Evolutionary conservation across 495 filamentous ascomycete species (phyloP), one percentile per base, ranked within the genome.

Genomic region (Emericellopsis terricola): DNA sequence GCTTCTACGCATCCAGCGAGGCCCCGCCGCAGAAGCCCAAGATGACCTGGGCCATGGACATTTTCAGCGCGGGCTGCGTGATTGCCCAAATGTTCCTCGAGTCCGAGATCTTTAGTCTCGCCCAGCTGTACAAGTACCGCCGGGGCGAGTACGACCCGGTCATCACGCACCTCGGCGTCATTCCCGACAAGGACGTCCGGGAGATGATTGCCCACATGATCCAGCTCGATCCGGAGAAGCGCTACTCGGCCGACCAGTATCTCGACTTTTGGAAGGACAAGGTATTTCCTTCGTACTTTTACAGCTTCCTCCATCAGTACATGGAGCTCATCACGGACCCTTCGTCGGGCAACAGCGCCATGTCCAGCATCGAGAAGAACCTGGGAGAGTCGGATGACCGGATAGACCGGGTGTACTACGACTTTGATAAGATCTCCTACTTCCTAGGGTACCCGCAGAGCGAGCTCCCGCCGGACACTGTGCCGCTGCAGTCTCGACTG

Each of bases 41-140:
- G 38, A 44, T 64, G 17, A 66, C 58, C 11, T 94, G 89, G 84
- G 85, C 85, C 24, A 99, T 99, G 91, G 91, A 99, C 50, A 79
- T 99, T 18, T 99, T 99, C 57, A 94, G 89, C 56, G 79, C 76
- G 23, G 89, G 89, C 8, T 99, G 91, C 48, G 91, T 96, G 15
- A 93, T 99, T 45, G 91, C 91, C 3, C 91, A 99, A 51, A 62
- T 99, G 3, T 96, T 96, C 42, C 68, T 94, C n/a, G 91, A 99
- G 52, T 65, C 81, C 0, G 84, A 87, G 1, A 85, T 96, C 19
- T 96, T 99, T 55, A 85, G 68, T 19, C 59, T 96, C 13, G 86
- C 79, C 38, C 87, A 96, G 51, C 72, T 99, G 38, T 94, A 83
- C 64, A 89, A 83, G 47, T 96, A 94, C 45, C 71, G 83, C 21